Evolutionary conservation across 768 basidiomycete species (phyloP).

Genomic region (Trametes villosa): DNA sequence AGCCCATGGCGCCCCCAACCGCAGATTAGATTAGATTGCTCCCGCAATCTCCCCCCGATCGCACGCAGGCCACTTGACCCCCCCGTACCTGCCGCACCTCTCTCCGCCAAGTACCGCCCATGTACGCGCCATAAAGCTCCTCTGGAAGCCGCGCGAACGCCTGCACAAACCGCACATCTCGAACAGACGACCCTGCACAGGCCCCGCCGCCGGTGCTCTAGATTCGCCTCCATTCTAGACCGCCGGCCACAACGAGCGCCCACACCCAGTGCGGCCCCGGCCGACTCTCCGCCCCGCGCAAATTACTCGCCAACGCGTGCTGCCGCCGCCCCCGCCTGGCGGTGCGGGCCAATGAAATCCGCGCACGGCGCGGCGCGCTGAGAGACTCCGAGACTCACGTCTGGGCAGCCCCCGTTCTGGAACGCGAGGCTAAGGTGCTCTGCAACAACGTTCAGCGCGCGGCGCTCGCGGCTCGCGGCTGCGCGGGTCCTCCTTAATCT

Average conservation of each 20-base stretch:
- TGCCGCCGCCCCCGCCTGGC: background rate
- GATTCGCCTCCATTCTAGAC: background rate
- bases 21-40: constrained; percentile 19
- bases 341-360: background rate
- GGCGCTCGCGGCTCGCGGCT: too few relatives aligned
- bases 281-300: background rate
- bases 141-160: background rate
- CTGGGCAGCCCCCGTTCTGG: background rate
- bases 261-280: background rate
- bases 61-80: background rate
- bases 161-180: background rate
- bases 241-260: background rate
- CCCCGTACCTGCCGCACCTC: background rate
- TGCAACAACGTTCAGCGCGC: too few relatives aligned
- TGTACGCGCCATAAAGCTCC: background rate
- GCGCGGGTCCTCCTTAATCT: too few relatives aligned
- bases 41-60: background rate
- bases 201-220: background rate
- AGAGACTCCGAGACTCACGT: background rate
- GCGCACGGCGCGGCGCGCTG: background rate
- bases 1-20: background rate
- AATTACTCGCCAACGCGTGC: background rate
- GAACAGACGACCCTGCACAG: background rate
- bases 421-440: too few relatives aligned
- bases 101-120: background rate